phyloP scores from a whole-genome alignment of 2,329 filamentous ascomycete species.

The Chaetomium olivaceum region DNA sequence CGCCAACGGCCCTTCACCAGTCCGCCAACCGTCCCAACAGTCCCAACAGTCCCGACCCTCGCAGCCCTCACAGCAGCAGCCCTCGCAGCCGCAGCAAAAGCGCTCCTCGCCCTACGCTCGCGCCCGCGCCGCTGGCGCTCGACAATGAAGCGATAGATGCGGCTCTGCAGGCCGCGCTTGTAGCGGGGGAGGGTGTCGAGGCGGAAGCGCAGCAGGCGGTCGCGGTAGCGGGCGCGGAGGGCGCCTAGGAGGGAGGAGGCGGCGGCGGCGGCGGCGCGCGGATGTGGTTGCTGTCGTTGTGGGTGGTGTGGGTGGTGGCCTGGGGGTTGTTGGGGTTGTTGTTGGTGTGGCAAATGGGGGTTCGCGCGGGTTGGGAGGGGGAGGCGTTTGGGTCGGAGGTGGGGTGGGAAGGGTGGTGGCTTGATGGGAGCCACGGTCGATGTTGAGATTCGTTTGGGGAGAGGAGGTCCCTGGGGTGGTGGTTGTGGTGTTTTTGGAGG shows the following conservation, averaged over 20 bases:
- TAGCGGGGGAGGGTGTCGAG: slow-evolving; percentile 72
- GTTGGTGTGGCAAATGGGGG: background rate
- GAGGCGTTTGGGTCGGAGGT: slow-evolving; percentile 1
- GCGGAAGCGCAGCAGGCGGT: slow-evolving; percentile 68
- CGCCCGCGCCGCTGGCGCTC: slow-evolving; percentile 52
- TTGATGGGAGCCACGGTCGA: slow-evolving; percentile 17
- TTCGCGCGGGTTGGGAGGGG: slow-evolving; percentile 38
- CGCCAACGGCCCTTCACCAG: slow-evolving; percentile 32
- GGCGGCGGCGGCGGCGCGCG: slow-evolving; percentile 43
- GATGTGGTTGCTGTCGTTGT: slow-evolving; percentile 35
- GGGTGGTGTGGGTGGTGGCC: background rate
- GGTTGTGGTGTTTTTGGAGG: background rate
- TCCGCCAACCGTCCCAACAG: no score
- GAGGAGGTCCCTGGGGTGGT: background rate
- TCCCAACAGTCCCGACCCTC: no score
- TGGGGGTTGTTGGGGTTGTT: slow-evolving; percentile 35
- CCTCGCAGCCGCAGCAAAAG: no score
- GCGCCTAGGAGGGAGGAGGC: slow-evolving; percentile 51
- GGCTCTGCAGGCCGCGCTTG: slow-evolving; percentile 70
- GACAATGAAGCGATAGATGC: slow-evolving; percentile 74
- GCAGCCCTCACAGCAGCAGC: slow-evolving; percentile 42
- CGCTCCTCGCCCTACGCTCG: background rate
- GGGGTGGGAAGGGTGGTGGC: slow-evolving; percentile 4
- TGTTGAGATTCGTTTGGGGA: background rate
- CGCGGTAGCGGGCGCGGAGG: slow-evolving; percentile 62